Base-by-base conservation (phyloP, 805 yeast genomes). In the Sugiyamaella americana region DNA sequence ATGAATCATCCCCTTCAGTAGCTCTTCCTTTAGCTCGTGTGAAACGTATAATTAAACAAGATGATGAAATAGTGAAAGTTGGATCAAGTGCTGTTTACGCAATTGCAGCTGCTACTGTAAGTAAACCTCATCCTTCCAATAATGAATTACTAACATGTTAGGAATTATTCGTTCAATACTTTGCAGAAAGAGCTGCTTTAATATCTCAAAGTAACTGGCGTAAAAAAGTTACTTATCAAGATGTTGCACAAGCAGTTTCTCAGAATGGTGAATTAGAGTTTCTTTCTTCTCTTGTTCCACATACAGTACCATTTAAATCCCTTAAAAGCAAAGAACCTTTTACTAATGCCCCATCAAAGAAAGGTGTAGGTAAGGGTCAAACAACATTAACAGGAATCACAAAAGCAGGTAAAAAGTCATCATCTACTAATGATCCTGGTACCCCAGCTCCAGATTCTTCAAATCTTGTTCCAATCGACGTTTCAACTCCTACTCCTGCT, bases 61-160 rank as follows among this genome's bases (percentile, higher is more conserved):
- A 85, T 60, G 86, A 87, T 13, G 88, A 81, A 34, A 82, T 82
- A 54, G 64, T 72, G 4, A 75, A 81, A 1, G 79, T 86, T 1
- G 78, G 87, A 2, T 82, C 77, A 47, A 70, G 80, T 23, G 87
- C 91, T 0, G 85, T 82, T n/a, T 81, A 78, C 59, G 75, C 87
- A 13, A 70, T 85, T 4, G 87, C 86, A 2, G 72, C 82, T n/a
- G 88, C 93, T 5, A 79, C 91, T 0, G 56, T 49, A 48, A 3
- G 52, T 44, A 10, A 10, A 4, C 20, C 23, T 11, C 8, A 45
- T 45, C 18, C 10, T 8, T 16, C 20, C n/a, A 6, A 16, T 22
- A 30, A 13, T 20, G 20, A n/a, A 6, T 19, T 8, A 13, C 21
- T 19, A 35, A 35, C 20, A 45, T 22, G 13, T 26, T 16, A 43